Evolutionary conservation across 2,329 filamentous ascomycete genomes (phyloP).

Genomic region (Salinomyces thailandicus): DNA sequence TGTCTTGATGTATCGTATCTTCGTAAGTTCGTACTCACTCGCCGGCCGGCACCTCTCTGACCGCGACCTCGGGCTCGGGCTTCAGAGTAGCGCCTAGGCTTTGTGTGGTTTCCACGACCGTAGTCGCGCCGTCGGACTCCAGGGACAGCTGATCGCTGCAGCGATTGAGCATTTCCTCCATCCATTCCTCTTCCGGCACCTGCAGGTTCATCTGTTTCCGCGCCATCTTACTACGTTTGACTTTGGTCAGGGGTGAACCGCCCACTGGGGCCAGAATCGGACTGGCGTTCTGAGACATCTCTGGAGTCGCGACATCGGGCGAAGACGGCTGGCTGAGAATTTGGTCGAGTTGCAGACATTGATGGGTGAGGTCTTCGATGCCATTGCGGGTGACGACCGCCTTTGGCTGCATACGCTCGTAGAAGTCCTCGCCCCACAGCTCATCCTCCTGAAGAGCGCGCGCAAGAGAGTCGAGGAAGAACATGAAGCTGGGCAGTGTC

Average conservation of each 20-base stretch:
- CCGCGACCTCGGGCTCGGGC: not conserved
- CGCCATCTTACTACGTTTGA: constrained; percentile 35
- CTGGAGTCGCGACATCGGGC: constrained; percentile 16
- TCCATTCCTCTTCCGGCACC: constrained; percentile 33
- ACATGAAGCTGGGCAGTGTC: constrained; percentile 27
- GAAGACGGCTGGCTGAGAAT: constrained; percentile 18
- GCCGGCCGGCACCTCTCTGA: constrained; percentile 1
- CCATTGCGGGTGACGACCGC: constrained; percentile 33
- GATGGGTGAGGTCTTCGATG: constrained; percentile 37
- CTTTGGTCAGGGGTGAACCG: constrained; percentile 22
- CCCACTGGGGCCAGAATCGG: constrained; percentile 19
- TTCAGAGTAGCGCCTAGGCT: constrained; percentile 18
- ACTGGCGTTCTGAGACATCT: constrained; percentile 7
- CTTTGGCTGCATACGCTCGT: constrained; percentile 34
- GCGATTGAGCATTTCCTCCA: constrained; percentile 32
- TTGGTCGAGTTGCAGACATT: constrained; percentile 35
- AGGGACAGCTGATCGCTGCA: constrained; percentile 30
- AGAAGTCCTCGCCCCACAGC: constrained; percentile 36
- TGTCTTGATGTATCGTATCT: no score
- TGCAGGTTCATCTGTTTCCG: constrained; percentile 36
- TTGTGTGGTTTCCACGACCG: constrained; percentile 5
- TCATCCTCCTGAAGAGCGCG: constrained; percentile 31
- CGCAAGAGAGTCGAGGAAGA: constrained; percentile 34
- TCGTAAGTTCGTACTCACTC: no score
- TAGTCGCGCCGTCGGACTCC: constrained; percentile 2